Percentiles rank a stretch among this genome's conserved stretches.
phyloP scores from a whole-genome alignment of 202 grass and related monocot genomes.

The Brachypodium distachyon region DNA sequence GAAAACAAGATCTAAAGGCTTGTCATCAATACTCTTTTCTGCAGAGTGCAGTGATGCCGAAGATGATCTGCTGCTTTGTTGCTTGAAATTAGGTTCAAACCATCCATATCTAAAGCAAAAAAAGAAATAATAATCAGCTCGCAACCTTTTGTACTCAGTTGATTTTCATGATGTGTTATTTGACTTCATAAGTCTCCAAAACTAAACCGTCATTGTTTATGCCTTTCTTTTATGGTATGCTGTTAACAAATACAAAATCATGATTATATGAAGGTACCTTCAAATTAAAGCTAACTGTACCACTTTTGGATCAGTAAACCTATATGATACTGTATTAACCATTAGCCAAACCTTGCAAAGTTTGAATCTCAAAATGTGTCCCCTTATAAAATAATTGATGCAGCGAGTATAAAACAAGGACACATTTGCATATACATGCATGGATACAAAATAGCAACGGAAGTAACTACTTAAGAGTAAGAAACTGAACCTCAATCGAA shows the following conservation, averaged over 20 bases:
- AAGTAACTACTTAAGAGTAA: background rate
- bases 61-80: slow-evolving; percentile 20
- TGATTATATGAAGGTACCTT: background rate
- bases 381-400: background rate
- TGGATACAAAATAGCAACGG: background rate
- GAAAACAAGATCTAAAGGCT: slow-evolving; percentile 12
- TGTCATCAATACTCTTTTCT: slow-evolving; percentile 23
- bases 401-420: background rate
- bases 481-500: slow-evolving; percentile 71
- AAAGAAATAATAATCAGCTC: background rate
- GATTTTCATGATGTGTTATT: background rate
- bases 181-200: background rate
- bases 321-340: no score
- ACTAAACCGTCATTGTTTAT: background rate
- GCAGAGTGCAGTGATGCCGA: slow-evolving; percentile 9
- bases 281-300: no score
- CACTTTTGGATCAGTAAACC: no score
- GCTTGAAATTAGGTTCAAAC: slow-evolving; percentile 42
- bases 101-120: slow-evolving; percentile 72
- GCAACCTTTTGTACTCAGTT: background rate
- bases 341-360: no score
- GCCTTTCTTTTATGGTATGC: background rate
- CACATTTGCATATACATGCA: background rate
- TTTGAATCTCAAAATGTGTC: no score
- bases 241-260: background rate